Evolutionary conservation across 2,329 filamentous ascomycete genomes (phyloP).

Genomic region (Madurella fahalii): DNA sequence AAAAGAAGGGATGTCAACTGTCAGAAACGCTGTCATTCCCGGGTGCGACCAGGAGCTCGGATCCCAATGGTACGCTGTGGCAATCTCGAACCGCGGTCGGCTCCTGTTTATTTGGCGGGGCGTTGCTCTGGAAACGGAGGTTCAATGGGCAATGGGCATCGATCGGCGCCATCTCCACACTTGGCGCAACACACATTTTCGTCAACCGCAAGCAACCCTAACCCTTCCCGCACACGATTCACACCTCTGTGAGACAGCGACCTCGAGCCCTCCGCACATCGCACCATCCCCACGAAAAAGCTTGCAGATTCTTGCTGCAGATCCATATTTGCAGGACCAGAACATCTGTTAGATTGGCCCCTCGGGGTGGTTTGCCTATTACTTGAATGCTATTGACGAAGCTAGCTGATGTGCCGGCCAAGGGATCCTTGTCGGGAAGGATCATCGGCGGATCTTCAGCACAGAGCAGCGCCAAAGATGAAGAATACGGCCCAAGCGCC

Average conservation of each 20-base stretch:
- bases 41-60: constrained; percentile 10
- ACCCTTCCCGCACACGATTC: constrained; percentile 7
- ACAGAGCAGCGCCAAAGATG: too few species aligned
- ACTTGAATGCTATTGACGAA: constrained; percentile 5
- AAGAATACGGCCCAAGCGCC: too few species aligned
- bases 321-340: constrained; percentile 12
- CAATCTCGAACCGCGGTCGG: constrained; percentile 14
- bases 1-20: constrained; percentile 9
- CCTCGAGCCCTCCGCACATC: background rate
- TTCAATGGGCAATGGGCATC: constrained; percentile 2
- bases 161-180: background rate
- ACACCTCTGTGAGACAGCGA: background rate
- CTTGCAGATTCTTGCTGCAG: constrained; percentile 8
- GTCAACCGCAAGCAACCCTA: constrained; percentile 9
- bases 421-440: background rate
- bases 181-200: background rate
- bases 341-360: constrained; percentile 1
- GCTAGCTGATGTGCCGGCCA: background rate
- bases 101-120: constrained; percentile 25
- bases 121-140: constrained; percentile 23
- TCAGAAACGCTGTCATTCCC: constrained; percentile 8
- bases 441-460: background rate
- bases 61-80: constrained; percentile 14
- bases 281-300: constrained; percentile 1
- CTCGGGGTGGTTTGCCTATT: background rate